These are phyloP conservation scores for Aspergillus steynii DNA, from an alignment of 495 filamentous ascomycete species.

Conservation along the genomic window DNA sequence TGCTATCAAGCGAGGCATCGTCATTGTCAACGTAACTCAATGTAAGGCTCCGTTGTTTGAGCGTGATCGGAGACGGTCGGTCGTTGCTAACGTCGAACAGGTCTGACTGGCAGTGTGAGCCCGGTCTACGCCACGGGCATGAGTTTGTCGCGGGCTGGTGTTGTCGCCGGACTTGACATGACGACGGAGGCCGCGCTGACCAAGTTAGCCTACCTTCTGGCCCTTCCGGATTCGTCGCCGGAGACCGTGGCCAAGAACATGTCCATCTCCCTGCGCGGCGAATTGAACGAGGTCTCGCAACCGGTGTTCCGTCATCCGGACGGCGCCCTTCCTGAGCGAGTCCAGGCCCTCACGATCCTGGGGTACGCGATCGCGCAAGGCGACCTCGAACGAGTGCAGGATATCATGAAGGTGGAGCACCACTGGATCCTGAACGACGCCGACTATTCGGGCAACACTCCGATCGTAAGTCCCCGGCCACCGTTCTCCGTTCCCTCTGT, in stretches of 20 bases:
- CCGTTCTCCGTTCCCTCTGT: slow-evolving; percentile 4
- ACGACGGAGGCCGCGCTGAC: slow-evolving; percentile 93
- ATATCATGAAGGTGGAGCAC: slow-evolving; percentile 65
- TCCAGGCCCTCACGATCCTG: slow-evolving; percentile 65
- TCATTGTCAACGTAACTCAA: slow-evolving; percentile 93
- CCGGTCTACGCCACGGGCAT: slow-evolving; percentile 92
- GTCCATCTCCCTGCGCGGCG: slow-evolving; percentile 76
- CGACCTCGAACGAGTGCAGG: slow-evolving; percentile 60
- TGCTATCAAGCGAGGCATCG: slow-evolving; percentile 77
- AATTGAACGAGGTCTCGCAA: slow-evolving; percentile 74
- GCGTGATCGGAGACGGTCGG: background rate
- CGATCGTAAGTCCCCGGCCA: slow-evolving; percentile 53
- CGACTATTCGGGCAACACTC: slow-evolving; percentile 92
- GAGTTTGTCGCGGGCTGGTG: slow-evolving; percentile 79
- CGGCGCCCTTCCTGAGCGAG: slow-evolving; percentile 45
- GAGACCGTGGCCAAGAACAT: slow-evolving; percentile 68
- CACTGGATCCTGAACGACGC: slow-evolving; percentile 71
- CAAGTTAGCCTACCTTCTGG: slow-evolving; percentile 87
- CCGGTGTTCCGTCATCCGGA: slow-evolving; percentile 72
- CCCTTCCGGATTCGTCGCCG: slow-evolving; percentile 59
- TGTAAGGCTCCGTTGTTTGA: slow-evolving; percentile 50
- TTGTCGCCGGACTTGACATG: slow-evolving; percentile 91
- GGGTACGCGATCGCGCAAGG: slow-evolving; percentile 80
- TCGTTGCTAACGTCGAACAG: slow-evolving; percentile 25
- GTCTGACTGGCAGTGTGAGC: slow-evolving; percentile 79